A percentile compares a stretch with the other conserved stretches of the same genome.
These are phyloP conservation scores for Colletotrichum sp. DNA, from an alignment of 2,329 filamentous ascomycete species.

Conservation along the genomic window DNA sequence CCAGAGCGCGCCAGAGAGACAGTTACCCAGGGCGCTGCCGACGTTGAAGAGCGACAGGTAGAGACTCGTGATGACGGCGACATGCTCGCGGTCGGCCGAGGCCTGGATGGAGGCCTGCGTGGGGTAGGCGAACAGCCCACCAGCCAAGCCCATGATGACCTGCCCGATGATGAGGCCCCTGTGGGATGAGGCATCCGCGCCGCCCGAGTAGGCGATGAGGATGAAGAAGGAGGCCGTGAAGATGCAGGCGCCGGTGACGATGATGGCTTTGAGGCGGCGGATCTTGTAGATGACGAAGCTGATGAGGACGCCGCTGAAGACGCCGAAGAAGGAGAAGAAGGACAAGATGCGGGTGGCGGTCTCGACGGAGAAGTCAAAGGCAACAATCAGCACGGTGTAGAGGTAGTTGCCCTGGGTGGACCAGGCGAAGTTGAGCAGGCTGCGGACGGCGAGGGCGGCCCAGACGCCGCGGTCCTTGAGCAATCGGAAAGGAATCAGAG, in stretches of 20 bases:
- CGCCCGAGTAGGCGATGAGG: conserved; percentile 60
- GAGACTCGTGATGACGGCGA: conserved; percentile 42
- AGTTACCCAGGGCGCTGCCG: conserved; percentile 45
- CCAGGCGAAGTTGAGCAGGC: conserved; percentile 58
- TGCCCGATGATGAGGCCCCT: conserved; percentile 61
- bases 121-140: conserved; percentile 58
- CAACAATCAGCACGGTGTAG: conserved; percentile 63
- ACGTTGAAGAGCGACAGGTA: conserved; percentile 48
- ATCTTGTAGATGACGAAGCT: conserved; percentile 57
- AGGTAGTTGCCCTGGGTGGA: conserved; percentile 64
- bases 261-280: conserved; percentile 62
- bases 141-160: conserved; percentile 61
- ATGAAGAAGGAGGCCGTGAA: conserved; percentile 63
- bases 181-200: conserved; percentile 41
- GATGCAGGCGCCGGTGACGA: conserved; percentile 59
- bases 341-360: conserved; percentile 62
- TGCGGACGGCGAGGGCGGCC: conserved; percentile 61
- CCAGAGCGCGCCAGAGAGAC: conserved; percentile 46
- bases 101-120: conserved; percentile 46
- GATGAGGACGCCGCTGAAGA: conserved; percentile 57
- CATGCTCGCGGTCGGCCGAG: conserved; percentile 39
- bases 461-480: conserved; percentile 66
- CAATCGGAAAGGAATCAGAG: conserved; percentile 63
- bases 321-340: conserved; percentile 59
- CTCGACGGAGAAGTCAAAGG: conserved; percentile 60